Evolutionary conservation across 1,284 basidiomycete genomes (phyloP).

Genomic region (Erythrobasidium hasegawianum): DNA sequence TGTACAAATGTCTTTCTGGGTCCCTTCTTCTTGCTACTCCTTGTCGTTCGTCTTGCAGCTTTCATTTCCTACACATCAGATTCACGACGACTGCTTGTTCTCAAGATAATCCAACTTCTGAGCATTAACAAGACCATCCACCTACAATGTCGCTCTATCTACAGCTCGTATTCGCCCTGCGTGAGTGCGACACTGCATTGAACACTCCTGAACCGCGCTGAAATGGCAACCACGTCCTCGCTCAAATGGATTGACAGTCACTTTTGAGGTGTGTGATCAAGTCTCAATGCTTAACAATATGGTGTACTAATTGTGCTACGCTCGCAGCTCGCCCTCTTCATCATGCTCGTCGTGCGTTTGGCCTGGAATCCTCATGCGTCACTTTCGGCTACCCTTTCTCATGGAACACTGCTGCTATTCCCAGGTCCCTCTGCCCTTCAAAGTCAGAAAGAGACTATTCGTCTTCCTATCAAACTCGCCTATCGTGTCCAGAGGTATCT

Average conservation of each 20-base stretch:
- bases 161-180: conserved; percentile 32
- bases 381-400: too few relatives aligned
- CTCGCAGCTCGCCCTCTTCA: conserved; percentile 32
- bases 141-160: conserved; percentile 32
- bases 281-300: too few relatives aligned
- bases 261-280: conserved; percentile 33
- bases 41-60: too few relatives aligned
- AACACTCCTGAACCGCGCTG: too few relatives aligned
- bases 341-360: conserved; percentile 31
- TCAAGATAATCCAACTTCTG: too few relatives aligned
- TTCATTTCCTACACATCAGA: too few relatives aligned
- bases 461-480: conserved; percentile 48
- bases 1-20: too few relatives aligned
- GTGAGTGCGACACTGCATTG: conserved; percentile 10
- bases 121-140: too few relatives aligned
- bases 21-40: too few relatives aligned
- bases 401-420: too few relatives aligned
- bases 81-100: not conserved
- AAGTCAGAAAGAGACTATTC: conserved; percentile 48
- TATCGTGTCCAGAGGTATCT: conserved; percentile 48
- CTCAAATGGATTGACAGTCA: conserved; percentile 11
- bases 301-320: too few relatives aligned
- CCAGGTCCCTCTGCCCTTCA: conserved; percentile 49
- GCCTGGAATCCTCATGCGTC: not conserved
- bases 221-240: too few relatives aligned